Evolutionary conservation across 2,329 filamentous ascomycete species (phyloP).

Genomic region (Fusarium guadeloupense): DNA sequence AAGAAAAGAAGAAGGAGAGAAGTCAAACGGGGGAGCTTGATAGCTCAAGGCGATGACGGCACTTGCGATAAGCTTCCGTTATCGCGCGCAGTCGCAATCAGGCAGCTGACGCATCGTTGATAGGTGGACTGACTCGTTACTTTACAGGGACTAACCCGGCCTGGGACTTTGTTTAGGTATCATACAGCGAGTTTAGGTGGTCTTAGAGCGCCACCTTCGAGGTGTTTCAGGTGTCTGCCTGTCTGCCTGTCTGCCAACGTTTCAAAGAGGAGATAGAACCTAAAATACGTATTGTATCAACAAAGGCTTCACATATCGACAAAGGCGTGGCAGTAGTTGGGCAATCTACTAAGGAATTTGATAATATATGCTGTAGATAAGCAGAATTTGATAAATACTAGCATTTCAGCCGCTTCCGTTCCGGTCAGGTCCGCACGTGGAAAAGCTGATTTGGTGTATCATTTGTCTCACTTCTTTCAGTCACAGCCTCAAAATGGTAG

Average conservation of each 20-base stretch:
- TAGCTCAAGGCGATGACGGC: conserved; percentile 31
- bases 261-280: too few relatives aligned
- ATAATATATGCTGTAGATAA: too few relatives aligned
- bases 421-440: conserved; percentile 22
- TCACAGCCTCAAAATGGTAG: not conserved
- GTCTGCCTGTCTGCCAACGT: conserved; percentile 1
- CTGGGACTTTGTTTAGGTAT: conserved; percentile 9
- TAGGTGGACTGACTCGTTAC: conserved; percentile 21
- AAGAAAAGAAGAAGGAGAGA: conserved; percentile 1
- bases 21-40: conserved; percentile 29
- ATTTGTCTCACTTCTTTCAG: not conserved
- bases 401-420: not conserved
- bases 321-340: too few relatives aligned
- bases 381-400: not conserved
- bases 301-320: too few relatives aligned
- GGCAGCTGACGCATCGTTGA: conserved; percentile 30
- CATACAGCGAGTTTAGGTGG: conserved; percentile 5
- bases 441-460: not conserved
- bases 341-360: too few relatives aligned
- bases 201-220: not conserved
- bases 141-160: conserved; percentile 10
- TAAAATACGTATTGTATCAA: too few relatives aligned
- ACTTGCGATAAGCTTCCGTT: conserved; percentile 37
- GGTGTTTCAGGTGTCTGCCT: conserved; percentile 11
- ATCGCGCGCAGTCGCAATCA: conserved; percentile 23